phyloP scores from a whole-genome alignment of 345 rosid species.

The Eutrema yunnanense region DNA sequence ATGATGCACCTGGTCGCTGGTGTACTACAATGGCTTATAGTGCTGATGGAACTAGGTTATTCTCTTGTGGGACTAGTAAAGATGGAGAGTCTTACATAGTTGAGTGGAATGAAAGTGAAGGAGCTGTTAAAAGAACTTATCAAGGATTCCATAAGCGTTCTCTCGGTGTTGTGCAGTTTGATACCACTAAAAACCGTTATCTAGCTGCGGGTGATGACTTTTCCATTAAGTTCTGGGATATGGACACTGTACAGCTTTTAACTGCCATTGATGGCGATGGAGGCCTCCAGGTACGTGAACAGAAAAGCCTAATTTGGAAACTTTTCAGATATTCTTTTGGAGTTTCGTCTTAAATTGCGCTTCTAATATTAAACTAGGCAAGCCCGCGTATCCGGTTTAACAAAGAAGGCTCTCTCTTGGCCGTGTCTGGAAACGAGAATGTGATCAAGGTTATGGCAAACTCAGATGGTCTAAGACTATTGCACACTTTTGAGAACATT shows the following conservation, averaged over 20 bases:
- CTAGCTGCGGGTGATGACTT: conserved; percentile 91
- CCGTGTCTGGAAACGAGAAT: conserved; percentile 78
- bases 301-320: conserved; percentile 25
- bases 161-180: conserved; percentile 80
- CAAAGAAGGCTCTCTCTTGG: conserved; percentile 80
- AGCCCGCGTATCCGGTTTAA: conserved; percentile 80
- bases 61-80: conserved; percentile 89
- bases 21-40: conserved; percentile 93
- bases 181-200: conserved; percentile 73
- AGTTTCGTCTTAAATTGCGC: neutral
- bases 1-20: conserved; percentile 92
- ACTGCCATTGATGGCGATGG: conserved; percentile 77
- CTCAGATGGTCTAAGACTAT: conserved; percentile 62
- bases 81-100: conserved; percentile 76
- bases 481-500: conserved; percentile 61
- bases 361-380: conserved; percentile 41
- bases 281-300: conserved; percentile 51
- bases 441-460: conserved; percentile 76
- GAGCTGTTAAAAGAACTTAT: conserved; percentile 72
- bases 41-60: conserved; percentile 86
- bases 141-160: conserved; percentile 79
- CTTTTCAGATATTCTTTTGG: neutral
- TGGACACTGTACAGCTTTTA: conserved; percentile 73
- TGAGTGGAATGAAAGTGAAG: conserved; percentile 96
- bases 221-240: conserved; percentile 85